Conservation (phyloP, 176 grass and related monocot species). For the Thalia dealbata region DNA sequence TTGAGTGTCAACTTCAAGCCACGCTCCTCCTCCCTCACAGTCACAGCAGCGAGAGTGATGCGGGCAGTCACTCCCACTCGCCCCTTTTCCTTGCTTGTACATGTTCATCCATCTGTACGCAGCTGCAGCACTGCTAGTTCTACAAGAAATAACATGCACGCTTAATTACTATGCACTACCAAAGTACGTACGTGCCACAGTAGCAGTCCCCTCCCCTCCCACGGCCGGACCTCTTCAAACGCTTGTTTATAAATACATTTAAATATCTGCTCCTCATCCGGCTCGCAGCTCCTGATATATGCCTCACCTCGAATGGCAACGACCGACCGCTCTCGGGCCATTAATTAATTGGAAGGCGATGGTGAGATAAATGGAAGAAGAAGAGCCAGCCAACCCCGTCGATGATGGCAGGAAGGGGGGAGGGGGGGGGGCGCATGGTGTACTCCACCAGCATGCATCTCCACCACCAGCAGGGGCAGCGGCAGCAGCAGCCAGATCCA, state of each 20-base stretch:
- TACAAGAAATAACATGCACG: conserved; percentile 13
- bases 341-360: background rate
- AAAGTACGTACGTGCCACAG: background rate
- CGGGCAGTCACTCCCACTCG: no score
- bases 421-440: background rate
- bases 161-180: background rate
- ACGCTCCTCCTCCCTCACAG: no score
- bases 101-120: no score
- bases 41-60: no score
- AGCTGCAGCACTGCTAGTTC: background rate
- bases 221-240: background rate
- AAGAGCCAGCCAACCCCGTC: background rate
- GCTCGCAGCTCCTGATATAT: conserved; percentile 3
- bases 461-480: no score
- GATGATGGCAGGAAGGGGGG: background rate
- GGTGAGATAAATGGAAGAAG: background rate
- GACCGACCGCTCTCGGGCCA: background rate
- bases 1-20: no score
- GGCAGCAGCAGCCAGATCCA: background rate
- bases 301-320: conserved; percentile 14
- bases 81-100: background rate
- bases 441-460: background rate
- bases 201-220: no score
- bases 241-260: no score
- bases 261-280: background rate